Base-by-base conservation (phyloP, 257 asterid species). In the Jacaranda mimosifolia region DNA sequence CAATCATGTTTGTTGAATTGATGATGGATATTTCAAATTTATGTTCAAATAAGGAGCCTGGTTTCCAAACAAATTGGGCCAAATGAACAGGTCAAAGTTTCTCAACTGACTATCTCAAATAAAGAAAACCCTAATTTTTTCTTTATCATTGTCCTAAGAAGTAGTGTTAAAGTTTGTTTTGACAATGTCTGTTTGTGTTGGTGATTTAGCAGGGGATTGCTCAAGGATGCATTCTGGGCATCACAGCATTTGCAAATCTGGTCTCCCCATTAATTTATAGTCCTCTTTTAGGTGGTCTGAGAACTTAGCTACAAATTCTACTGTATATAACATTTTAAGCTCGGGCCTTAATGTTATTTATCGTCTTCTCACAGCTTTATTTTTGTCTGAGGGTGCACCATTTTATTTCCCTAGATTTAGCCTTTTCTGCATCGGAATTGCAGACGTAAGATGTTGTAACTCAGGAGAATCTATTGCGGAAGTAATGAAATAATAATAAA, bases 181-280 rank as follows among this genome's bases (percentile, higher is more conserved):
- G 32, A 26, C 32, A 26, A 26, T 26, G 32, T 26, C 32, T 26
- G 32, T 26, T 26, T 26, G 32, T 26, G 32, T 26, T 26, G 32
- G 32, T 26, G 32, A 26, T 26, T 26, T 26, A 26, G 32, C 32
- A 26, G 32, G 32, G 96, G 32, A 88, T 89, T 40, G 97, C 90
- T 49, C 97, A 91, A 69, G 97, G 97, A 67, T 87, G 94, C 83
- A 77, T 91, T 65, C 63, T 87, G 40, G 91, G 92, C 72, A 82
- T 89, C 21, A 72, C 86, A 26, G 85, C 94, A 1, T 72, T 87
- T 1, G 89, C 97, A 14, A 72, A 80, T 38, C 57, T 89, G 8
- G 81, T 85, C 73, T 86, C 89, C 66, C 94, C 92, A 0, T 6
- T 89, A 18, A 83, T 83, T 3, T 91, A 51, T 52, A 26, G 77